Conservation (phyloP, 1,139 yeast genomes). For the Diutina sp. region DNA sequence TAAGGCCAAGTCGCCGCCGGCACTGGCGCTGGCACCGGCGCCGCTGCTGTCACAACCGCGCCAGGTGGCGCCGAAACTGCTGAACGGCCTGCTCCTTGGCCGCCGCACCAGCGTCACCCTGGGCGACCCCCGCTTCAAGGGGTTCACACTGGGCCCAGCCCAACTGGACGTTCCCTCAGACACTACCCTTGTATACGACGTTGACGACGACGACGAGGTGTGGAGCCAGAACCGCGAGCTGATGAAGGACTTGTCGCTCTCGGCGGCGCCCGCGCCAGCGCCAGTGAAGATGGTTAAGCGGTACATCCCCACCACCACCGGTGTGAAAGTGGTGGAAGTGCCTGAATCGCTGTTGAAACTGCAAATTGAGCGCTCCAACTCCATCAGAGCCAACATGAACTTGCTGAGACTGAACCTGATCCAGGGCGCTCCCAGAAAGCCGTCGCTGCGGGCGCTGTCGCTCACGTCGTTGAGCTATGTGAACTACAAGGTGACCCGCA, state of each 20-base stretch:
- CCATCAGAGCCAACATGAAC: conserved; percentile 21
- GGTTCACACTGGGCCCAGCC: not conserved
- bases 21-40: not conserved
- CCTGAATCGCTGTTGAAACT: conserved; percentile 25
- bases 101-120: not conserved
- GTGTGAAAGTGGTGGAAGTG: conserved; percentile 34
- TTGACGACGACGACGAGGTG: not conserved
- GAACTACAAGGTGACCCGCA: not conserved
- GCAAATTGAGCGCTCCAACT: conserved; percentile 29
- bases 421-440: not conserved
- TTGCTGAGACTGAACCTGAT: conserved; percentile 15
- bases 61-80: not conserved
- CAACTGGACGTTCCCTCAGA: not conserved
- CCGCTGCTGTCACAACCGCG: not conserved
- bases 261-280: not conserved
- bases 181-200: not conserved
- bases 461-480: not conserved
- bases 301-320: conserved; percentile 35
- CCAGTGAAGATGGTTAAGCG: conserved; percentile 30
- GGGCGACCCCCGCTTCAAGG: not conserved
- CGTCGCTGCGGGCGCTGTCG: conserved; percentile 2
- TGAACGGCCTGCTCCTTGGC: conserved; percentile 2
- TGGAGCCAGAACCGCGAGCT: not conserved
- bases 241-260: conserved; percentile 1
- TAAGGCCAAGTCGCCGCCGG: not conserved